These are phyloP conservation scores for Nicotiana sylvestris DNA, from an alignment of 257 asterid species.

Conservation along the genomic window DNA sequence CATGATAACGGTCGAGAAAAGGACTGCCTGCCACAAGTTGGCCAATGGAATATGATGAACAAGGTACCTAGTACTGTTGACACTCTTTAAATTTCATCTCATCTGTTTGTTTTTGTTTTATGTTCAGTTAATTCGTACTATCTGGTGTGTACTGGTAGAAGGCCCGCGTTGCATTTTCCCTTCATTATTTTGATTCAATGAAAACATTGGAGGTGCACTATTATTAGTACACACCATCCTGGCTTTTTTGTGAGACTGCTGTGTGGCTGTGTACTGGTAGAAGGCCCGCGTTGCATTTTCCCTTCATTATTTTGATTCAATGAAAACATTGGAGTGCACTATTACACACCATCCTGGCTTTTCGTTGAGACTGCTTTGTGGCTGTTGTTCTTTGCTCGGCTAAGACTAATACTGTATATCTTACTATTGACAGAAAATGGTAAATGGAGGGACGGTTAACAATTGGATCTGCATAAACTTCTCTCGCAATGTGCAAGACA, in stretches of 20 bases:
- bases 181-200: neutral
- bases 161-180: neutral
- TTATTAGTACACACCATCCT: neutral
- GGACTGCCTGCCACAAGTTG: slow-evolving; percentile 90
- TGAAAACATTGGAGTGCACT: neutral
- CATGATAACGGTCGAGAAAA: slow-evolving; percentile 91
- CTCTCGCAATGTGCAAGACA: slow-evolving; percentile 70
- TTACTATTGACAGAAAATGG: slow-evolving; percentile 71
- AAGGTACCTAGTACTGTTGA: slow-evolving; percentile 42
- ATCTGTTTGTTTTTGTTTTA: neutral
- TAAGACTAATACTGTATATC: neutral
- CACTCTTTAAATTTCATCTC: neutral
- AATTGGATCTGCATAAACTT: slow-evolving; percentile 88
- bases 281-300: neutral
- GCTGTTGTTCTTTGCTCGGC: neutral
- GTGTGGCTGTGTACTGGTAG: neutral
- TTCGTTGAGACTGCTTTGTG: neutral
- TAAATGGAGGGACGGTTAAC: slow-evolving; percentile 83
- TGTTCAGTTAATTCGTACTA: neutral
- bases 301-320: neutral
- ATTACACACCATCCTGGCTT: neutral
- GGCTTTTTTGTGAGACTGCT: too few species aligned
- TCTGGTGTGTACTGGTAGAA: neutral
- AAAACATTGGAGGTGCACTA: neutral
- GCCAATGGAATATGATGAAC: slow-evolving; percentile 99